These are phyloP conservation scores for Alternaria novae-zelandiae DNA, from an alignment of 2,329 filamentous ascomycete genomes.

Conservation along the genomic window DNA sequence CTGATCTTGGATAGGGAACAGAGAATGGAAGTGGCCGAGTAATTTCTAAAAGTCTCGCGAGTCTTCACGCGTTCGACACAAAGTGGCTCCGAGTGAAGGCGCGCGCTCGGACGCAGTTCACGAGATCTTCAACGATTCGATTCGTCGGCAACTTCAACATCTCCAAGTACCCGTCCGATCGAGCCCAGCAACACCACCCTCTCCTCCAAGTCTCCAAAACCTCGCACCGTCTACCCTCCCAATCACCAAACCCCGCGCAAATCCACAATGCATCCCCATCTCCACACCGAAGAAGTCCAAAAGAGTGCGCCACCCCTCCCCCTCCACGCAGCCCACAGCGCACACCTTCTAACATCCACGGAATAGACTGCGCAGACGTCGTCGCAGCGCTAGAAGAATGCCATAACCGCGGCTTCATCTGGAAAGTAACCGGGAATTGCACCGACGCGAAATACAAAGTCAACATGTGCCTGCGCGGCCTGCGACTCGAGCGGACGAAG, in stretches of 20 bases:
- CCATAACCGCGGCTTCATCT: conserved; percentile 88
- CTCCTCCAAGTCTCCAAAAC: not conserved
- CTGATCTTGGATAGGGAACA: not conserved
- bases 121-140: conserved; percentile 32
- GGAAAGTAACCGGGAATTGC: conserved; percentile 90
- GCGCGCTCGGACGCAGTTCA: conserved; percentile 33
- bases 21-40: not conserved
- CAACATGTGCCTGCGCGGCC: conserved; percentile 81
- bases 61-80: not conserved
- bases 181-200: not conserved
- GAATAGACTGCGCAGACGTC: conserved; percentile 86
- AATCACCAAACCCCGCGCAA: conserved; percentile 34
- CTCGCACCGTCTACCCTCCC: not conserved
- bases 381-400: conserved; percentile 95
- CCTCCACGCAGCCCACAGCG: not conserved
- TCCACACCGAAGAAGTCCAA: conserved; percentile 87
- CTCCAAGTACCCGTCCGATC: conserved; percentile 1
- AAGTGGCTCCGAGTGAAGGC: conserved; percentile 9
- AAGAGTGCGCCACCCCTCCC: conserved; percentile 64
- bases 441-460: conserved; percentile 84
- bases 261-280: conserved; percentile 85
- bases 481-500: conserved; percentile 78
- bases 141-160: conserved; percentile 15
- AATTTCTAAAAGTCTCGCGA: not conserved
- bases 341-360: conserved; percentile 13